Evolutionary conservation across 192 early-diverging fungal genomes (phyloP), one percentile per base, ranked within the genome.

Genomic region (Endogone sp.): DNA sequence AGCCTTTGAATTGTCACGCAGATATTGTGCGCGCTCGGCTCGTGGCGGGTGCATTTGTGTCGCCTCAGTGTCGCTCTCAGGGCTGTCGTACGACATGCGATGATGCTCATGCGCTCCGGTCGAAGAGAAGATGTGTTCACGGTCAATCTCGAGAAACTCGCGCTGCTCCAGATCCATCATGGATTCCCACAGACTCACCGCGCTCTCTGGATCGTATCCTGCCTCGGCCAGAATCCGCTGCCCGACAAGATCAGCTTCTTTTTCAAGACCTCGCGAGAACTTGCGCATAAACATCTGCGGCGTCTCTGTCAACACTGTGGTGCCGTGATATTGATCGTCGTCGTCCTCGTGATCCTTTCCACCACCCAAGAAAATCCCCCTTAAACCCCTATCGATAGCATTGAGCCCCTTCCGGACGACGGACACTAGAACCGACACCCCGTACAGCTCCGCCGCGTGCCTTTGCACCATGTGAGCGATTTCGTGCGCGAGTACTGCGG

Each of bases 191-290:
- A 81, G 60, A 61, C 73, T 58, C 28, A 78, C 70, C 0, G 79
- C 70, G 24, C 75, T 77, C 66, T 75, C 74, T 20, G 79, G 79
- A 60, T 81, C 73, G 56, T 81, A 81, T 64, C 79, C 79, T 23
- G 79, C 76, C 65, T 71, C 37, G 0, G 76, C 76, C 71, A 81
- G 62, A 11, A 81, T 55, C 22, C 70, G 70, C 25, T 78, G 54
- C n/a, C 76, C 73, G 16, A 81, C 73, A 0, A 74, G 71, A 32
- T 81, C 79, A 28, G 59, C 59, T 22, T 60, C 59, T 1, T 23
- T 26, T 22, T 60, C 59, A 6, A 60, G 59, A 6, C 27, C 8
- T 21, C 59, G 59, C 27, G 59, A 60, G 27, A 26, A 60, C 10
- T 10, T 21, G 22, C 59, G 10, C 27, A 60, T 6, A 22, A 60